Conservation (phyloP, 2,329 filamentous ascomycete genomes). For the Colletotrichum cuscutae region DNA sequence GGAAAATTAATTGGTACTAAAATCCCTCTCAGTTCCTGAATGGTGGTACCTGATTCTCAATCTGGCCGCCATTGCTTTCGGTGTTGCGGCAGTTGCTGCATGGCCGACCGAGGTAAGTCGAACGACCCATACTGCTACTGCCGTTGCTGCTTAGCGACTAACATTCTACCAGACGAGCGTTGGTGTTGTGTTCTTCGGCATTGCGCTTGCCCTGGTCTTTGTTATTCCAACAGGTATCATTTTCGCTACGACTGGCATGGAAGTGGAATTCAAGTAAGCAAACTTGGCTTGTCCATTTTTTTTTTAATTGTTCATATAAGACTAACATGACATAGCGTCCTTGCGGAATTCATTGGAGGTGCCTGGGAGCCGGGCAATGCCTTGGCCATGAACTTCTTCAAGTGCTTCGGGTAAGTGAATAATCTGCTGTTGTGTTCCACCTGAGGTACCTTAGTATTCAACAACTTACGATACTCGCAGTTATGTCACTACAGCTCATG, state of each 20-base stretch:
- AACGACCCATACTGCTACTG: too few relatives aligned
- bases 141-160: neutral
- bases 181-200: constrained; percentile 55
- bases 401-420: constrained; percentile 41
- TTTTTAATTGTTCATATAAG: too few relatives aligned
- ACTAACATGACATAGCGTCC: constrained; percentile 33
- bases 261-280: constrained; percentile 39
- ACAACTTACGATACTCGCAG: constrained; percentile 16
- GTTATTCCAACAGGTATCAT: constrained; percentile 57
- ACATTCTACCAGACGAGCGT: constrained; percentile 46
- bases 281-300: too few relatives aligned
- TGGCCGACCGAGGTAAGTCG: constrained; percentile 47
- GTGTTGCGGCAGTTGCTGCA: constrained; percentile 46
- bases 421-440: too few relatives aligned
- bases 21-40: constrained; percentile 47
- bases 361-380: constrained; percentile 25
- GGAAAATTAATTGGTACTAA: neutral
- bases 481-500: constrained; percentile 47
- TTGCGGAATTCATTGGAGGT: constrained; percentile 32
- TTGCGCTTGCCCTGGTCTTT: constrained; percentile 53
- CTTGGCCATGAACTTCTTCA: constrained; percentile 29
- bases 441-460: too few relatives aligned
- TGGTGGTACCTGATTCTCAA: constrained; percentile 56
- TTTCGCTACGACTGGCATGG: constrained; percentile 53
- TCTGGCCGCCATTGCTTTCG: constrained; percentile 45